Evolutionary conservation across 176 grass and related monocot species (phyloP).

Genomic region (Carex scoparia): DNA sequence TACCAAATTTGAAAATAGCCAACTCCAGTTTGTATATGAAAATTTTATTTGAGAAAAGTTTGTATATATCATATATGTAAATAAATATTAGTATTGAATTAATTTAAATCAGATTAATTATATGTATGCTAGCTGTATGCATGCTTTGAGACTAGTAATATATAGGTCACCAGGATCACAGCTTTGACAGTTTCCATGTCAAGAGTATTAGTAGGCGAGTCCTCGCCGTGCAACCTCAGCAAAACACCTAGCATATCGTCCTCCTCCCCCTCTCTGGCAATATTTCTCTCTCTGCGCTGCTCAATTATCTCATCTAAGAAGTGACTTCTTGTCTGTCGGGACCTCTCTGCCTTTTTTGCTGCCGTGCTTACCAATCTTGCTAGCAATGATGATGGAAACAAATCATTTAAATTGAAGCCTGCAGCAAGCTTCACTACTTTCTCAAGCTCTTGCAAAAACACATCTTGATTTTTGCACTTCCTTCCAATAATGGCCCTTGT

Average conservation of each 20-base stretch:
- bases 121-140: not conserved
- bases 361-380: conserved; percentile 16
- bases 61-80: not conserved
- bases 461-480: conserved; percentile 13
- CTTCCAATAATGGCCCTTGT: conserved; percentile 28
- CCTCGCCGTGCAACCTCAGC: conserved; percentile 39
- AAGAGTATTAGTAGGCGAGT: conserved; percentile 24
- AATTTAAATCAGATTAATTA: not conserved
- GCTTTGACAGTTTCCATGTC: conserved; percentile 52
- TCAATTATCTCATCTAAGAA: not conserved
- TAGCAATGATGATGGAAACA: conserved; percentile 51
- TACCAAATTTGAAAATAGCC: not conserved
- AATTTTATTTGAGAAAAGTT: not conserved
- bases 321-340: not conserved
- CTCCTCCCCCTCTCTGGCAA: not conserved
- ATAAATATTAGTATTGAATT: not conserved
- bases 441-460: conserved; percentile 7
- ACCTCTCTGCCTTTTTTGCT: not conserved
- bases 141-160: not conserved
- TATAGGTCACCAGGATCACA: conserved; percentile 32
- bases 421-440: conserved; percentile 10
- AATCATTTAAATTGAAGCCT: conserved; percentile 44
- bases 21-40: not conserved
- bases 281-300: not conserved
- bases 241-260: conserved; percentile 48